Percentiles rank a stretch among this genome's conserved stretches.
Evolutionary conservation across 495 filamentous ascomycete species (phyloP).

Genomic region (Haplographium delicatum): DNA sequence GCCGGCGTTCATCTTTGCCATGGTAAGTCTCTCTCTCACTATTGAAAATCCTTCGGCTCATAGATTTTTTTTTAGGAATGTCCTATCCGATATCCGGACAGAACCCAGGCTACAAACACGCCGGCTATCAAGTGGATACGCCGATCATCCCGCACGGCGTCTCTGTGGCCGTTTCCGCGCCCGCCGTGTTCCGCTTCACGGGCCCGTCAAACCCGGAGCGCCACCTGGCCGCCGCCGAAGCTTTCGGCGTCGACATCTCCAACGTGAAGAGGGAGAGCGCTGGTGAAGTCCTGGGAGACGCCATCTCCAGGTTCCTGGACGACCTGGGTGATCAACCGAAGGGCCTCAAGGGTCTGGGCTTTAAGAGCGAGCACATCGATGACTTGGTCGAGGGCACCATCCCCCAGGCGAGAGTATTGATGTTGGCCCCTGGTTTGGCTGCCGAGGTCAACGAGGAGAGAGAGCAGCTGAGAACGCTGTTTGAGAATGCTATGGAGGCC

Average conservation of each 20-base stretch:
- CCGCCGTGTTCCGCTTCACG: constrained; percentile 91
- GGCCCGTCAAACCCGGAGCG: constrained; percentile 85
- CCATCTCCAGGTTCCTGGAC: constrained; percentile 70
- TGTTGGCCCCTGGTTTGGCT: constrained; percentile 80
- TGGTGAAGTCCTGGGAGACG: constrained; percentile 79
- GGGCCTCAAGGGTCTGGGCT: constrained; percentile 80
- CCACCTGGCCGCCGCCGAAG: constrained; percentile 82
- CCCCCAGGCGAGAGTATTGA: constrained; percentile 83
- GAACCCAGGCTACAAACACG: constrained; percentile 84
- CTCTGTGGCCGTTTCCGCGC: constrained; percentile 88
- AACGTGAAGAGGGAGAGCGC: constrained; percentile 82
- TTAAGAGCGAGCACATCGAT: constrained; percentile 66
- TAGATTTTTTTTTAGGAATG: too few relatives aligned
- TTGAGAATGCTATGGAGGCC: constrained; percentile 41
- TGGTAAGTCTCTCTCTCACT: constrained; percentile 36
- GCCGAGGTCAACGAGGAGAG: constrained; percentile 59
- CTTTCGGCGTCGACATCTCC: constrained; percentile 82
- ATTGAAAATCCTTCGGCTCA: too few relatives aligned
- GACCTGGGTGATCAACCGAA: constrained; percentile 85
- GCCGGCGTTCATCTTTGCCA: constrained; percentile 97
- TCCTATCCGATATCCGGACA: constrained; percentile 91
- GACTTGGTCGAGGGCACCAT: constrained; percentile 88
- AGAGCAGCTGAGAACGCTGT: constrained; percentile 44
- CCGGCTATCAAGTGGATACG: constrained; percentile 66
- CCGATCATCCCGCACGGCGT: constrained; percentile 96